Evolutionary conservation across 2,329 filamentous ascomycete species (phyloP).

Genomic region (Xylogone sp.): DNA sequence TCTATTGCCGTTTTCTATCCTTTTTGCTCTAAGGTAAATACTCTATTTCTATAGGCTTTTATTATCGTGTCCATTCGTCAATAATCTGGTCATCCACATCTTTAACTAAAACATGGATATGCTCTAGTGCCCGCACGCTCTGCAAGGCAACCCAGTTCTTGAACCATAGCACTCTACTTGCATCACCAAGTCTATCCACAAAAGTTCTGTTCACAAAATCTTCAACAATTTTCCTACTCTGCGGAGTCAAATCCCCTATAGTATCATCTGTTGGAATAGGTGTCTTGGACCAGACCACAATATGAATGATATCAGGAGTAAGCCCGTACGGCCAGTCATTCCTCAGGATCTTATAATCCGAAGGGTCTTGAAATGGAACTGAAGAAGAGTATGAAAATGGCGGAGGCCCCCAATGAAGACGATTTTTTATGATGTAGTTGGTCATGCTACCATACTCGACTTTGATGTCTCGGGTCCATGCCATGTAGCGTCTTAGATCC

Average conservation of each 20-base stretch:
- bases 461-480: slow-evolving; percentile 69
- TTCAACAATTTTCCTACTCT: slow-evolving; percentile 60
- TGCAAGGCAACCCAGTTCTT: slow-evolving; percentile 91
- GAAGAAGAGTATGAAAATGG: slow-evolving; percentile 43
- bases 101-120: slow-evolving; percentile 74
- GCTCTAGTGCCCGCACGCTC: slow-evolving; percentile 82
- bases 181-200: slow-evolving; percentile 49
- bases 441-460: slow-evolving; percentile 75
- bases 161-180: slow-evolving; percentile 70
- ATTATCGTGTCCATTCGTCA: slow-evolving; percentile 45
- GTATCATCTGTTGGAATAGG: slow-evolving; percentile 65
- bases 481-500: slow-evolving; percentile 74
- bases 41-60: slow-evolving; percentile 50
- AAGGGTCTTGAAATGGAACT: slow-evolving; percentile 47
- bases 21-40: slow-evolving; percentile 30
- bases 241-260: slow-evolving; percentile 68
- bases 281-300: slow-evolving; percentile 91
- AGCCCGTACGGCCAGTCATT: slow-evolving; percentile 97
- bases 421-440: slow-evolving; percentile 70
- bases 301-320: slow-evolving; percentile 62
- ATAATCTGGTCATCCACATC: slow-evolving; percentile 49
- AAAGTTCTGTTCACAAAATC: slow-evolving; percentile 71
- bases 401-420: slow-evolving; percentile 67
- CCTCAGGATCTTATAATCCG: slow-evolving; percentile 66
- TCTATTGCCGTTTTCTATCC: neutral